Conservation (phyloP, 768 basidiomycete genomes). For the Exidia glandulosa region DNA sequence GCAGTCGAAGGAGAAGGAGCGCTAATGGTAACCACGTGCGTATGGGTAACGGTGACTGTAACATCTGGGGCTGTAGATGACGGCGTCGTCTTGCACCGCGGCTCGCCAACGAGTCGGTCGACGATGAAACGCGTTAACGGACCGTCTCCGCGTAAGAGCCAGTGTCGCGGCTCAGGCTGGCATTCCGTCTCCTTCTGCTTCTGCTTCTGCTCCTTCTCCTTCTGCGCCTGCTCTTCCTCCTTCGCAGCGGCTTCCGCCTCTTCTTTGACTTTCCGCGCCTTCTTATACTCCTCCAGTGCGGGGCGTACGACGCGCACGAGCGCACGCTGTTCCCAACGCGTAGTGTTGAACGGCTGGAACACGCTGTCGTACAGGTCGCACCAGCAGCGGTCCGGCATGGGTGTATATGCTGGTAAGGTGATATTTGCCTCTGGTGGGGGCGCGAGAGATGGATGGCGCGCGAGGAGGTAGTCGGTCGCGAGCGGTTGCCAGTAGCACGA, state of each 20-base stretch:
- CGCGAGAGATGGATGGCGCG: neutral
- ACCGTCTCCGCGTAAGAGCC: neutral
- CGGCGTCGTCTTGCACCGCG: neutral
- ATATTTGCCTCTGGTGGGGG: neutral
- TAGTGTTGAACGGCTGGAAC: conserved; percentile 69
- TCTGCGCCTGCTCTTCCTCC: conserved; percentile 25
- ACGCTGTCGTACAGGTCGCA: conserved; percentile 62
- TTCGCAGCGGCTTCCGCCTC: neutral
- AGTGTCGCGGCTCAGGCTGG: conserved; percentile 8
- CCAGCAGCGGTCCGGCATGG: conserved; percentile 76
- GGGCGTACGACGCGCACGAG: conserved; percentile 19
- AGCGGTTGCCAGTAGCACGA: conserved; percentile 88
- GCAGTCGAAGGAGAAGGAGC: neutral
- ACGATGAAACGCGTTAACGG: neutral
- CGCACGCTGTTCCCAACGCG: conserved; percentile 63
- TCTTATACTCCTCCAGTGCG: neutral
- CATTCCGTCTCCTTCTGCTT: conserved; percentile 3
- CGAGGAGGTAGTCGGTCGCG: conserved; percentile 28
- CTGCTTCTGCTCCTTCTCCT: conserved; percentile 23
- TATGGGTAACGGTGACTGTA: neutral
- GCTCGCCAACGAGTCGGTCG: neutral
- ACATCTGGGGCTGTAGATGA: too few relatives aligned
- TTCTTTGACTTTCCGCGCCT: neutral
- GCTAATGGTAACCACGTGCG: neutral
- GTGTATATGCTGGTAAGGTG: conserved; percentile 23